phyloP scores from a whole-genome alignment of 2,329 filamentous ascomycete genomes.

The Simplicillium sp. region DNA sequence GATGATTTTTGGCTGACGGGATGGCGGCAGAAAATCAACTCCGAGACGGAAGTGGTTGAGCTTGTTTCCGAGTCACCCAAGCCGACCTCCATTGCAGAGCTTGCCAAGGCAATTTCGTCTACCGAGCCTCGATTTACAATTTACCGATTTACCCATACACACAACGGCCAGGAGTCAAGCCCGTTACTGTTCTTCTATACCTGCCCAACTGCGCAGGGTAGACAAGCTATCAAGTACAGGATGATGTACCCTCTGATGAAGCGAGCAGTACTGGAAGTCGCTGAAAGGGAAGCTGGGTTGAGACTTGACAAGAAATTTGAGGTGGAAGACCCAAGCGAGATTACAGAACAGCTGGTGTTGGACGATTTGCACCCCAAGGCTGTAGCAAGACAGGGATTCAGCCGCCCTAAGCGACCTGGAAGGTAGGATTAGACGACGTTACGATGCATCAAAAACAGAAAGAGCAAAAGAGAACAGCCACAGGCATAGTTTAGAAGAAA shows the following conservation, averaged over 20 bases:
- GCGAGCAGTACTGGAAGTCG: constrained; percentile 55
- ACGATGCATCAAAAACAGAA: not conserved
- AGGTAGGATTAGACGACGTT: constrained; percentile 27
- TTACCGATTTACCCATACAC: constrained; percentile 56
- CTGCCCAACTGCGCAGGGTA: constrained; percentile 56
- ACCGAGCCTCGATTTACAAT: constrained; percentile 71
- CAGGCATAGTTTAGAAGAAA: not conserved
- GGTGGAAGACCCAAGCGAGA: constrained; percentile 57
- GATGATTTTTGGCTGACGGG: not conserved
- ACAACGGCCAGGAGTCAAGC: constrained; percentile 39
- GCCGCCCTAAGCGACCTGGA: constrained; percentile 71
- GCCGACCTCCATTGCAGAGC: constrained; percentile 45
- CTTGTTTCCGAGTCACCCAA: constrained; percentile 45
- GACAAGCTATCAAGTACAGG: constrained; percentile 67
- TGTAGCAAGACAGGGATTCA: constrained; percentile 59
- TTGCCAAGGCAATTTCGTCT: constrained; percentile 51
- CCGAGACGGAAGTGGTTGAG: constrained; percentile 58
- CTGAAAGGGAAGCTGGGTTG: constrained; percentile 55
- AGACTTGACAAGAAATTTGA: constrained; percentile 62
- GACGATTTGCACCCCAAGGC: constrained; percentile 60
- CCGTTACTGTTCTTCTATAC: constrained; percentile 76
- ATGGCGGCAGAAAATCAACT: constrained; percentile 56
- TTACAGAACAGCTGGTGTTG: constrained; percentile 56
- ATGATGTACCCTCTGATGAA: constrained; percentile 77
- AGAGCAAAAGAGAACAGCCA: not conserved